Base-by-base conservation (phyloP, 441 rosid genomes). In the Populus tomentosa region DNA sequence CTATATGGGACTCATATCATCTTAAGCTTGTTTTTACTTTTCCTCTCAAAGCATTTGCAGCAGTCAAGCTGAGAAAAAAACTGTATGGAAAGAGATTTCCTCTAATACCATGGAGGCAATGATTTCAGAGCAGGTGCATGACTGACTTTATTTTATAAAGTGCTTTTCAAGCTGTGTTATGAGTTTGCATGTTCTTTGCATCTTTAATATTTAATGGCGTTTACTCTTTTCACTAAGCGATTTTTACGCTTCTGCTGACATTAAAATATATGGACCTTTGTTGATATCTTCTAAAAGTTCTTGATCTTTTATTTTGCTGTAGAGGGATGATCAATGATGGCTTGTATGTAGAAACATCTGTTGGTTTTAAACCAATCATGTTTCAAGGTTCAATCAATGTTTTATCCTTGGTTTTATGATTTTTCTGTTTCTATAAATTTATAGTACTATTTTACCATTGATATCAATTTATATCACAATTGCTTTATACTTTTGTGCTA, bases 311-410 rank as follows among this genome's bases (percentile, higher is more conserved):
- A 59, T 62, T 73, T 76, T 83, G 23, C 76, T 72, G 36, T 66
- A 95, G 99, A 80, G 95, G 96, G 62, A 83, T 88, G 78, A 88
- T 95, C 84, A 90, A 93, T 75, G 98, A 95, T 76, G 69, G 89
- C 80, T 84, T 90, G 82, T 92, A 89, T 46, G 94, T 96, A 9
- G 98, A 95, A 87, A 74, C 92, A 38, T 90, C 1, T 32, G 1
- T 40, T 40, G 46, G 46, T 40, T 40, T 40, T 40, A 40, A 40
- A 40, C 46, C 46, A 40, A 40, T 40, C 46, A 40, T 40, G 46
- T 81, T 85, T 82, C 96, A 10, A 40, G 46, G 14, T 40, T 63
- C 93, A 80, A 72, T 93, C 97, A 69, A 87, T 70, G 53, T 23
- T 63, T 50, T 73, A 33, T 46, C 74, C 36, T 73, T 65, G 1